Evolutionary conservation across 1,284 basidiomycete species (phyloP).

Genomic region (Neonothopanus nambi): DNA sequence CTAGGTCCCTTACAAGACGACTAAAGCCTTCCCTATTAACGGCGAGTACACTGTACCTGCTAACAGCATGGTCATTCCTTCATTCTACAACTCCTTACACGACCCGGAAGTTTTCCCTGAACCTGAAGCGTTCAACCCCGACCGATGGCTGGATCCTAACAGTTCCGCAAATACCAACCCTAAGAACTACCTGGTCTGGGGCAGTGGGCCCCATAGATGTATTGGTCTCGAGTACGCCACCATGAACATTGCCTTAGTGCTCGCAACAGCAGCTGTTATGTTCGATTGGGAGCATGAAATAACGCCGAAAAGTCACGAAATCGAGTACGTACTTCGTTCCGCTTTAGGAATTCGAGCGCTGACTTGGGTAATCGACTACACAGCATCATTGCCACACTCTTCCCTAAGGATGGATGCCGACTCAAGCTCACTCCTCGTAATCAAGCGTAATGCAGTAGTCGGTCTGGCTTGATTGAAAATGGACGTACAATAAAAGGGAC

Average conservation of each 20-base stretch:
- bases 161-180: conserved; percentile 83
- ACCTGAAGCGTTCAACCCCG: conserved; percentile 83
- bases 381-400: conserved; percentile 90
- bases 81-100: conserved; percentile 94
- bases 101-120: conserved; percentile 88
- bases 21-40: conserved; percentile 89
- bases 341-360: conserved; percentile 11
- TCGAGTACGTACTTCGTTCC: conserved; percentile 61
- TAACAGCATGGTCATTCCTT: conserved; percentile 94
- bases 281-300: conserved; percentile 89
- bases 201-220: conserved; percentile 91
- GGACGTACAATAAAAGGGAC: not conserved
- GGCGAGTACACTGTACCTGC: conserved; percentile 90
- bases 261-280: conserved; percentile 82
- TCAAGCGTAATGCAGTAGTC: conserved; percentile 8
- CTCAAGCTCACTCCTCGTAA: conserved; percentile 73
- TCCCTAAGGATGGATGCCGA: conserved; percentile 90
- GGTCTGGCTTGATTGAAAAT: not conserved
- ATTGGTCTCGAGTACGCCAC: conserved; percentile 93
- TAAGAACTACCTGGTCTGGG: conserved; percentile 96
- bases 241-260: conserved; percentile 87
- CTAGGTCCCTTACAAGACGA: conserved; percentile 91
- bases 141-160: conserved; percentile 91
- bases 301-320: conserved; percentile 80
- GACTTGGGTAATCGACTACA: conserved; percentile 1